Conservation (phyloP, 2,329 filamentous ascomycete genomes). For the Sporothrix phasma region DNA sequence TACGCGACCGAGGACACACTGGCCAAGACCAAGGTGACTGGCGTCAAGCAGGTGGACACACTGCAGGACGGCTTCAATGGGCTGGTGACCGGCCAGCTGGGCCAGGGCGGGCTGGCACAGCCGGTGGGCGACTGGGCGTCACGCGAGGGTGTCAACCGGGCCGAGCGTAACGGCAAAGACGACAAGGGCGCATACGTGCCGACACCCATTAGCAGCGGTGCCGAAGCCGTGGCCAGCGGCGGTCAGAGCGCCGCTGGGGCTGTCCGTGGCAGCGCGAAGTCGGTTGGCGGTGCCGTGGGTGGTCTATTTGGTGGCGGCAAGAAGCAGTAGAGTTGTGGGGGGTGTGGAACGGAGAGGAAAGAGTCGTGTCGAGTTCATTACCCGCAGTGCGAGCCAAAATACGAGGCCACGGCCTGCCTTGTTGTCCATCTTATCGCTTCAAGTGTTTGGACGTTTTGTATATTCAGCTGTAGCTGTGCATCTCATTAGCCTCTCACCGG, state of each 20-base stretch:
- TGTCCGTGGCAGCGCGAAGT: neutral
- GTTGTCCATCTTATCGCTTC: neutral
- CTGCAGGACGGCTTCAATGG: constrained; percentile 58
- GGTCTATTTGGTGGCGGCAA: neutral
- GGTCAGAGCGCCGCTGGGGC: neutral
- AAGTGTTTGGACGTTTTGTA: neutral
- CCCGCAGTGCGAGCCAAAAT: neutral
- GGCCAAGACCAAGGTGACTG: constrained; percentile 59
- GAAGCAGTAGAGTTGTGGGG: neutral
- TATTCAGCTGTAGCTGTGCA: neutral
- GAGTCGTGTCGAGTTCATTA: neutral
- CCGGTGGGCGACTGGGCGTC: constrained; percentile 52
- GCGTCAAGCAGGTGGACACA: constrained; percentile 54
- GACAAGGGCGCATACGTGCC: constrained; percentile 35
- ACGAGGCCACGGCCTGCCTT: neutral
- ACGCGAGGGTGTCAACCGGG: constrained; percentile 56
- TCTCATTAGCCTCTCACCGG: neutral
- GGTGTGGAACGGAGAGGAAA: neutral
- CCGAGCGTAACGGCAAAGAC: constrained; percentile 54
- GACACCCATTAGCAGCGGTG: neutral
- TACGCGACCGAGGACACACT: constrained; percentile 60
- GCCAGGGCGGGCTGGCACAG: constrained; percentile 56
- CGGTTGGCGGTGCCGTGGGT: neutral
- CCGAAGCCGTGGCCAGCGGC: neutral
- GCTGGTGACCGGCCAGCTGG: constrained; percentile 53